A percentile compares a stretch with the other conserved stretches of the same genome.
Evolutionary conservation across 2,329 filamentous ascomycete genomes (phyloP).

Genomic region (Diaporthe citrichinensis): DNA sequence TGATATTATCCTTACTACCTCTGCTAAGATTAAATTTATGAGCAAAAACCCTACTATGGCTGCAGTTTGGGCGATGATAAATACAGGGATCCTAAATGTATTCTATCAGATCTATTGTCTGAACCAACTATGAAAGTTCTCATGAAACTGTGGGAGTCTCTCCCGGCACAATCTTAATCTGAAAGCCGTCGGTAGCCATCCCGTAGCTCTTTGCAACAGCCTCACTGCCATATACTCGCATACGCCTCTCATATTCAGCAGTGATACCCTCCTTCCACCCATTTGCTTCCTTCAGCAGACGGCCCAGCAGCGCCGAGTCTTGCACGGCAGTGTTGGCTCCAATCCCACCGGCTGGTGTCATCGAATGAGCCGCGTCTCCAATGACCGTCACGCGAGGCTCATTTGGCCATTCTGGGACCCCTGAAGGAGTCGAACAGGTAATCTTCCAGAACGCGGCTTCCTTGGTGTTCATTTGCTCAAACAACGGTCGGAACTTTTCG

Average conservation of each 20-base stretch:
- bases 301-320: conserved; percentile 68
- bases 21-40: too few species aligned
- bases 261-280: conserved; percentile 67
- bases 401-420: conserved; percentile 73
- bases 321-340: conserved; percentile 71
- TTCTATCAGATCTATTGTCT: too few species aligned
- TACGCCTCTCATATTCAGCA: conserved; percentile 72
- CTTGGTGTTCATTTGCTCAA: conserved; percentile 68
- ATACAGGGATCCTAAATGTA: too few species aligned
- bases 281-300: conserved; percentile 64
- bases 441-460: conserved; percentile 78
- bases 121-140: too few species aligned
- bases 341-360: conserved; percentile 70
- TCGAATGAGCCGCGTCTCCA: conserved; percentile 70
- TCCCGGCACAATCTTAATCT: conserved; percentile 61
- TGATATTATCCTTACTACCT: too few species aligned
- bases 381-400: conserved; percentile 71
- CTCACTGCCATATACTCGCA: conserved; percentile 71
- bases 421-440: conserved; percentile 71
- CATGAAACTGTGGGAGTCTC: conserved; percentile 36
- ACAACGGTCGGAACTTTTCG: conserved; percentile 66
- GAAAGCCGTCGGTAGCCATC: conserved; percentile 59
- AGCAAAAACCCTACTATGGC: too few species aligned
- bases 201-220: conserved; percentile 69
- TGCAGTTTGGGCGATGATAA: too few species aligned